These are phyloP conservation scores for Capsella bursapastoris DNA, from an alignment of 345 rosid genomes.

Conservation along the genomic window DNA sequence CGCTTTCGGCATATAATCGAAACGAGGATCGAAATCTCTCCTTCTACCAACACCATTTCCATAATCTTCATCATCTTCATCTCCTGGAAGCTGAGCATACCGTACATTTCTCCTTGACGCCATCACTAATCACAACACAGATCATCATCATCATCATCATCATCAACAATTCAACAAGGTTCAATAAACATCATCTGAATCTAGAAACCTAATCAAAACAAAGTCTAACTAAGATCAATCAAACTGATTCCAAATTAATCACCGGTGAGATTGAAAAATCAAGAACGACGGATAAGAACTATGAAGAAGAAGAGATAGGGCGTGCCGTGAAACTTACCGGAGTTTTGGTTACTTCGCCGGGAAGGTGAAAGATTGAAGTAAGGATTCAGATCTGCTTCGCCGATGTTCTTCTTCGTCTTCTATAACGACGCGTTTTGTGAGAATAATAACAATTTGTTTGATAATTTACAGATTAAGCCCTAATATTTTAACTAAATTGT, in stretches of 20 bases:
- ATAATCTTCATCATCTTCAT: constrained; percentile 57
- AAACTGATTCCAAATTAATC: constrained; percentile 1
- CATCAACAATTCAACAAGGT: too few species aligned
- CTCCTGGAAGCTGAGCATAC: constrained; percentile 62
- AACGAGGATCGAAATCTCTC: constrained; percentile 61
- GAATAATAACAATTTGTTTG: not conserved
- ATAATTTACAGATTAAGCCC: not conserved
- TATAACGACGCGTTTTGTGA: constrained; percentile 37
- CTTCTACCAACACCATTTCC: constrained; percentile 38
- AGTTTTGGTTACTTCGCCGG: not conserved
- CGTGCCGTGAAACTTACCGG: constrained; percentile 31
- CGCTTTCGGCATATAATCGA: constrained; percentile 67
- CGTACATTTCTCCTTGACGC: constrained; percentile 59
- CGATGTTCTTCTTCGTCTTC: constrained; percentile 9
- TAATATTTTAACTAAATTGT: not conserved
- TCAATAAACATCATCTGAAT: not conserved
- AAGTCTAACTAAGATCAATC: constrained; percentile 9
- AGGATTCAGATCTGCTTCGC: constrained; percentile 28
- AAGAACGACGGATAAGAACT: not conserved
- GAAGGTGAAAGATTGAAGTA: constrained; percentile 10
- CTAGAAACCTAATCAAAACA: not conserved
- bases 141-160: not conserved
- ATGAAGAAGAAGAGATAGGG: not conserved
- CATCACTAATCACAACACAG: constrained; percentile 48
- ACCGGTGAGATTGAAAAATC: constrained; percentile 1